Evolutionary conservation across 768 basidiomycete genomes (phyloP).

Genomic region (Botryobasidium botryosum): DNA sequence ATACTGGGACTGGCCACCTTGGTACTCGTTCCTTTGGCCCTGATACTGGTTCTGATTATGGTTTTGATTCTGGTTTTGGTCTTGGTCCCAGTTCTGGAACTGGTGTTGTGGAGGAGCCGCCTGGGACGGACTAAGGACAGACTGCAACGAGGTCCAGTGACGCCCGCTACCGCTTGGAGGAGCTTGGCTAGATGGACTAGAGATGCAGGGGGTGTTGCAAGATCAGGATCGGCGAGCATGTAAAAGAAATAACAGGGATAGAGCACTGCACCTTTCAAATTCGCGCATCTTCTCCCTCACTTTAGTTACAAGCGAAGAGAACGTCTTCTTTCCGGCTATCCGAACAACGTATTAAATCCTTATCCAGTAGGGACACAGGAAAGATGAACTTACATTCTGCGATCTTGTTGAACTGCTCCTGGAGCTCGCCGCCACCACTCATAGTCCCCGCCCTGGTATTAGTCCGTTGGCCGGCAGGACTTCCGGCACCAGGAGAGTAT

Average conservation of each 20-base stretch:
- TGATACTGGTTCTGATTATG: background rate
- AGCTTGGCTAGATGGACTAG: no score
- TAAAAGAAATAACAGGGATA: background rate
- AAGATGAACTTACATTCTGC: conserved; percentile 47
- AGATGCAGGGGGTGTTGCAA: no score
- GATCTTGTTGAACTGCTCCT: conserved; percentile 56
- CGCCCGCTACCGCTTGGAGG: no score
- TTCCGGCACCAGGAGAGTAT: background rate
- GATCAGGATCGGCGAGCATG: background rate
- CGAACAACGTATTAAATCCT: background rate
- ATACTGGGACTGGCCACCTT: background rate
- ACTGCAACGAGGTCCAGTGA: no score
- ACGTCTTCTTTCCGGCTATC: conserved; percentile 61
- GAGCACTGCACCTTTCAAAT: conserved; percentile 27
- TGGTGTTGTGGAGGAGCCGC: background rate
- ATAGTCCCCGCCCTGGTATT: background rate
- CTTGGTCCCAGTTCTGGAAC: no score
- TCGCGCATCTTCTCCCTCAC: conserved; percentile 77
- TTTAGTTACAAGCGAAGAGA: conserved; percentile 52
- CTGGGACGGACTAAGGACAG: no score
- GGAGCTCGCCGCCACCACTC: conserved; percentile 20
- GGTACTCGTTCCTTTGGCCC: background rate
- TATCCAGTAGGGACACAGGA: background rate
- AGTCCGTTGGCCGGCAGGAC: background rate
- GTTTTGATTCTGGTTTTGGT: no score